These are phyloP conservation scores for Monosporascus sp. DNA, from an alignment of 2,329 filamentous ascomycete genomes.

Conservation along the genomic window DNA sequence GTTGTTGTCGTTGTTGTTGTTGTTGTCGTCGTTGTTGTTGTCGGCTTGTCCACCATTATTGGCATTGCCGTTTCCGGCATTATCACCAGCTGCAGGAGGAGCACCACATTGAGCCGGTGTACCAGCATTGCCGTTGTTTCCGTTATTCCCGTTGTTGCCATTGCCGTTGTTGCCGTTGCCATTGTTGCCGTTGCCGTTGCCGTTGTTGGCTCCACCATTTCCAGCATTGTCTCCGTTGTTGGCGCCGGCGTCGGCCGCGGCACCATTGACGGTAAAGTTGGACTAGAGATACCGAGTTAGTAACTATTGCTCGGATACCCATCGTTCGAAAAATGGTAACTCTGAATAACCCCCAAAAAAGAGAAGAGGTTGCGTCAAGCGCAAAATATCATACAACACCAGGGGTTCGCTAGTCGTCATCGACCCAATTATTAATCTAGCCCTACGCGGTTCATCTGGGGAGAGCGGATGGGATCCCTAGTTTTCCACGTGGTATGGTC, in stretches of 20 bases:
- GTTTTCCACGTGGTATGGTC: no score
- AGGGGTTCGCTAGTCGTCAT: no score
- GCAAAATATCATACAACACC: no score
- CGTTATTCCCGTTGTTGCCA: constrained; percentile 3
- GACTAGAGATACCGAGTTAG: constrained; percentile 15
- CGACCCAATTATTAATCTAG: no score
- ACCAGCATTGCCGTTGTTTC: background rate
- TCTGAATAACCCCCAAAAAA: background rate
- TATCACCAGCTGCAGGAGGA: background rate
- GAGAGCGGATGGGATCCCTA: no score
- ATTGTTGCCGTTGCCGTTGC: constrained; percentile 15
- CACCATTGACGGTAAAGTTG: constrained; percentile 46
- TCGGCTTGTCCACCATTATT: constrained; percentile 4
- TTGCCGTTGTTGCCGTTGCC: constrained; percentile 9
- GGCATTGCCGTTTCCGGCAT: constrained; percentile 6
- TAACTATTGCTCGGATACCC: background rate
- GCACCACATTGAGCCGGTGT: no score
- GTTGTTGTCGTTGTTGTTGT: constrained; percentile 9
- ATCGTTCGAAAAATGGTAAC: background rate
- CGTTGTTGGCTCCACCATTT: constrained; percentile 10
- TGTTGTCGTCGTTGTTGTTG: constrained; percentile 12
- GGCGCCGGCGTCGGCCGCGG: constrained; percentile 7
- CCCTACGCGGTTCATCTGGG: no score
- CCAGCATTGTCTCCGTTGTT: constrained; percentile 1
- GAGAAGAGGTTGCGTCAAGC: no score